Percentiles rank a stretch among this genome's conserved stretches.
phyloP scores from a whole-genome alignment of 2,329 filamentous ascomycete genomes.

The Alternaria brassicae region DNA sequence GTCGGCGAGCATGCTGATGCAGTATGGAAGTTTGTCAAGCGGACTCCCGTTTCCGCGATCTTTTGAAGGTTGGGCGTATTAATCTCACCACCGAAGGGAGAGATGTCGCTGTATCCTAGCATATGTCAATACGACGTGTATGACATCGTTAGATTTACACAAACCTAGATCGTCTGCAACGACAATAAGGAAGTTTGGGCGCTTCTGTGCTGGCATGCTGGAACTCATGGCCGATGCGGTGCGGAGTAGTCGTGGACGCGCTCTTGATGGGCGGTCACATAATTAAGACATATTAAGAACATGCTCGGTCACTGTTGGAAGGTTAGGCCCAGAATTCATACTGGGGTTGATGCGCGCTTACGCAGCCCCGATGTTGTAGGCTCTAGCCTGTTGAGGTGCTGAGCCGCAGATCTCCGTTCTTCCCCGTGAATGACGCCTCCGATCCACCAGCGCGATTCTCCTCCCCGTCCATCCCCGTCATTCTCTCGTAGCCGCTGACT shows the following conservation, averaged over 20 bases:
- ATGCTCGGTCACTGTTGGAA: not conserved
- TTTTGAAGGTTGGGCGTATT: slow-evolving; percentile 65
- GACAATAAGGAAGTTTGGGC: slow-evolving; percentile 67
- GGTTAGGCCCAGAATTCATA: too few species aligned
- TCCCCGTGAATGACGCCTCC: not conserved
- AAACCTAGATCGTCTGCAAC: slow-evolving; percentile 67
- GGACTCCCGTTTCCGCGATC: slow-evolving; percentile 55
- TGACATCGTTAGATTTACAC: not conserved
- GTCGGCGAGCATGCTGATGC: slow-evolving; percentile 70
- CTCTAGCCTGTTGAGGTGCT: too few species aligned
- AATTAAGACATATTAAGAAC: not conserved
- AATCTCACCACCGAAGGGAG: slow-evolving; percentile 67
- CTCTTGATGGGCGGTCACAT: not conserved
- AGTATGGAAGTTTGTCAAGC: slow-evolving; percentile 70
- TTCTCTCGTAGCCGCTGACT: not conserved
- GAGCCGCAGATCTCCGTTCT: too few species aligned
- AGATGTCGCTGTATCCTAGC: slow-evolving; percentile 56
- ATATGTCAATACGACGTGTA: not conserved
- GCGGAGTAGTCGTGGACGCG: not conserved
- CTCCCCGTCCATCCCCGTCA: not conserved
- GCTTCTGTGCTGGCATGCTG: slow-evolving; percentile 26
- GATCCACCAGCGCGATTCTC: not conserved
- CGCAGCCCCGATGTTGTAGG: too few species aligned
- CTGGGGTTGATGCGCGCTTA: too few species aligned
- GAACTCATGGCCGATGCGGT: not conserved